Evolutionary conservation across 345 rosid species (phyloP).

Genomic region (Corymbia maculata): DNA sequence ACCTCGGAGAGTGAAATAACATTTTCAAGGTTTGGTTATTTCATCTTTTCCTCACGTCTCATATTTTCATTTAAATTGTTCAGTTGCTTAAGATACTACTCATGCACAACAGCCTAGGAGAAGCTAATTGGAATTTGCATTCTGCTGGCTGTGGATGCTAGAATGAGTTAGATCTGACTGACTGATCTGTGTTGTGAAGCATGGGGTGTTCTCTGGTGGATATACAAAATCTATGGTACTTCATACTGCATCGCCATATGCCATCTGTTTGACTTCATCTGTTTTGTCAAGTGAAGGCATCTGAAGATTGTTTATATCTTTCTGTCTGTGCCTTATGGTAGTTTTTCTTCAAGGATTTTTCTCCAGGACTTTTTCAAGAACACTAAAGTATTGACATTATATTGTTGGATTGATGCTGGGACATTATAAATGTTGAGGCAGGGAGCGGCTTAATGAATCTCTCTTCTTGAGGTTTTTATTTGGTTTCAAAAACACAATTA

Average conservation of each 20-base stretch:
- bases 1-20: constrained; percentile 57
- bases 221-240: neutral
- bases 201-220: neutral
- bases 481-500: neutral
- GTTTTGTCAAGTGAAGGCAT: neutral
- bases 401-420: neutral
- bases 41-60: neutral
- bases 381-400: neutral
- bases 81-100: neutral
- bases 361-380: neutral
- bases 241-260: neutral
- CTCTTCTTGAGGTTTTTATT: neutral
- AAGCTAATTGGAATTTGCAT: neutral
- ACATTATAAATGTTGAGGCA: neutral
- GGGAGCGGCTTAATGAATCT: neutral
- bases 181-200: neutral
- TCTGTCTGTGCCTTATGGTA: neutral
- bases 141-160: neutral
- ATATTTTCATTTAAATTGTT: neutral
- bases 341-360: neutral
- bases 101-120: neutral
- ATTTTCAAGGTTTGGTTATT: constrained; percentile 57
- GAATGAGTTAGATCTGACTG: neutral
- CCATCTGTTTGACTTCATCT: neutral
- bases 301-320: neutral